Evolutionary conservation across 1,284 basidiomycete genomes (phyloP), one percentile per base, ranked within the genome.

Genomic region (Athelia sp.): DNA sequence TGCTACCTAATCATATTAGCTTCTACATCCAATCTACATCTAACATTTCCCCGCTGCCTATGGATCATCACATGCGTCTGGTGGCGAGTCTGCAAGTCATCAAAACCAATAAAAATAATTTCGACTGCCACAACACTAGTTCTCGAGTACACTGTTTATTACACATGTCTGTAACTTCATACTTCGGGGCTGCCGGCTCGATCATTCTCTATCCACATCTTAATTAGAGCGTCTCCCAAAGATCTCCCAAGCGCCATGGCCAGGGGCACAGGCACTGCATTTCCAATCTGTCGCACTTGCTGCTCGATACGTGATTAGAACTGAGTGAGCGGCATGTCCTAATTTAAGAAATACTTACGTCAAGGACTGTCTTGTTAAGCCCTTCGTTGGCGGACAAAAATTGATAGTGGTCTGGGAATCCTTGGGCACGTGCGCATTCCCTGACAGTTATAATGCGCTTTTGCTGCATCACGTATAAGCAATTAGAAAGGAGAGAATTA

Each of bases 241-340:
- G 76, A 72, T 57, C 74, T 81, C 2, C 83, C 85, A 2, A 87
- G 66, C 2, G 82, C 81, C 15, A 74, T 62, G 4, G 81, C 82
- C 31, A 88, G 70, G 3, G 81, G 81, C 9, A 86, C 72, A 9
- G 85, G 84, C 8, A 88, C 84, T 9, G 85, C 84, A 57, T 88
- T 87, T 0, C 85, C 86, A 46, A 88, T 86, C 57, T 87, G 85
- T 36, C 74, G 70, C 48, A 78, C 66, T 80, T 83, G 80, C 84
- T 87, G 53, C n/a, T 50, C 2, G 15, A 46, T n/a, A n/a, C n/a
- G n/a, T n/a, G n/a, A n/a, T n/a, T n/a, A n/a, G n/a, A n/a, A n/a
- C n/a, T n/a, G n/a, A n/a, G n/a, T n/a, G n/a, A n/a, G n/a, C n/a
- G n/a, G n/a, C n/a, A n/a, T n/a, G n/a, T n/a, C n/a, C n/a, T n/a